Evolutionary conservation across 768 basidiomycete genomes (phyloP).

Genomic region (Termitomyces sp.): DNA sequence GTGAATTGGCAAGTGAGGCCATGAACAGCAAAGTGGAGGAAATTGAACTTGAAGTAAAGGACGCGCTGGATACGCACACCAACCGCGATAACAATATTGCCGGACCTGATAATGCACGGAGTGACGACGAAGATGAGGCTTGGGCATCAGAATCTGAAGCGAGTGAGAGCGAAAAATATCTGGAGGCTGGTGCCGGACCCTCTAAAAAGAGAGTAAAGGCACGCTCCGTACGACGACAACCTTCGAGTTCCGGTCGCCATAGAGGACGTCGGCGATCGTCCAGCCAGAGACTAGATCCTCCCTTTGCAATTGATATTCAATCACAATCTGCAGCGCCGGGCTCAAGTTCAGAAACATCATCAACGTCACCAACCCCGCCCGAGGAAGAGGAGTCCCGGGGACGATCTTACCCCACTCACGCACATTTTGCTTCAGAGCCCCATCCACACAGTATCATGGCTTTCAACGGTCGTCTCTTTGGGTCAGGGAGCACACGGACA

Average conservation of each 20-base stretch:
- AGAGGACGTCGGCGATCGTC: conserved; percentile 11
- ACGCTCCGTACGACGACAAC: conserved; percentile 4
- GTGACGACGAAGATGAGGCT: conserved; percentile 52
- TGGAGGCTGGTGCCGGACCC: not conserved
- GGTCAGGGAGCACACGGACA: not conserved
- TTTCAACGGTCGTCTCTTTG: not conserved
- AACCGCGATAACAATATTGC: conserved; percentile 10
- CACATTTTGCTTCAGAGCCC: not conserved
- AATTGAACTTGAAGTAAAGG: conserved; percentile 12
- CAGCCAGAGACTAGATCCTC: conserved; percentile 7
- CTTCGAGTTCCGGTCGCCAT: conserved; percentile 5
- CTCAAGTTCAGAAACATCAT: not conserved
- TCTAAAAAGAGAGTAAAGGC: conserved; percentile 12
- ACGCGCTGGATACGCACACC: conserved; percentile 8
- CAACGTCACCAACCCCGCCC: conserved; percentile 3
- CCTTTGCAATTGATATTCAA: not conserved
- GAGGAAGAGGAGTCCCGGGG: conserved; percentile 8
- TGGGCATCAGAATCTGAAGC: conserved; percentile 69
- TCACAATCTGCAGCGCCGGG: not conserved
- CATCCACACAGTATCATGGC: not conserved
- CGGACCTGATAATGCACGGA: conserved; percentile 10
- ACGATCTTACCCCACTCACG: conserved; percentile 1
- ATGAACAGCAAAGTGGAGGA: conserved; percentile 8
- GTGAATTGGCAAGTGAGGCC: not conserved
- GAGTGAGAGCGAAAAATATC: conserved; percentile 16